Evolutionary conservation across 768 basidiomycete genomes (phyloP).

Genomic region (Strobilomyces echinocephalus): DNA sequence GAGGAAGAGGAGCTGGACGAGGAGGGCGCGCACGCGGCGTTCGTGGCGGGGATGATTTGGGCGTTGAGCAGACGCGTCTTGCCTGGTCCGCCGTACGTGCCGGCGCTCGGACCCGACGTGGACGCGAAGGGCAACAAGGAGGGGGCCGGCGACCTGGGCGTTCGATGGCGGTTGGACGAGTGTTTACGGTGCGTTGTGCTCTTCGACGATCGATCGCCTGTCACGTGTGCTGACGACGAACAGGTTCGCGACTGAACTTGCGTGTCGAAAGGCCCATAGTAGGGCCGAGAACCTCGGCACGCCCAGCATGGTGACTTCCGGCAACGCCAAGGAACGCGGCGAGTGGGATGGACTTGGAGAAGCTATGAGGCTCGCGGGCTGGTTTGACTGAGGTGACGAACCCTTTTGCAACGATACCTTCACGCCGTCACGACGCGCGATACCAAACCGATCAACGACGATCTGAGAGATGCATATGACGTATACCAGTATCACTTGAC

Average conservation of each 20-base stretch:
- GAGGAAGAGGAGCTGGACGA: constrained; percentile 54
- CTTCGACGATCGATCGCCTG: constrained; percentile 4
- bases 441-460: neutral
- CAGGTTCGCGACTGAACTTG: constrained; percentile 81
- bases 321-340: constrained; percentile 34
- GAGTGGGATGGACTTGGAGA: constrained; percentile 66
- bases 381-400: constrained; percentile 50
- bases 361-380: constrained; percentile 71
- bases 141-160: constrained; percentile 32
- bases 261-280: constrained; percentile 59
- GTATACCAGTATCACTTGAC: neutral
- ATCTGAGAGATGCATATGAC: neutral
- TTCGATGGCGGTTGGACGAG: constrained; percentile 76
- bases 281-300: neutral
- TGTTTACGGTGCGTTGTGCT: constrained; percentile 56
- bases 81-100: constrained; percentile 76
- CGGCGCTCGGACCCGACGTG: constrained; percentile 21
- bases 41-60: constrained; percentile 86
- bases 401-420: neutral
- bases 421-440: neutral
- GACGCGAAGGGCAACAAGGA: constrained; percentile 37
- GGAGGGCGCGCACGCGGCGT: constrained; percentile 75
- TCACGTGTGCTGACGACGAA: neutral
- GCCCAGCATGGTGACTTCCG: constrained; percentile 11
- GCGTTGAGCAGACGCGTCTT: constrained; percentile 65